These are phyloP conservation scores for Thielaviopsis ethacetica DNA, from an alignment of 2,329 filamentous ascomycete genomes.

Conservation along the genomic window DNA sequence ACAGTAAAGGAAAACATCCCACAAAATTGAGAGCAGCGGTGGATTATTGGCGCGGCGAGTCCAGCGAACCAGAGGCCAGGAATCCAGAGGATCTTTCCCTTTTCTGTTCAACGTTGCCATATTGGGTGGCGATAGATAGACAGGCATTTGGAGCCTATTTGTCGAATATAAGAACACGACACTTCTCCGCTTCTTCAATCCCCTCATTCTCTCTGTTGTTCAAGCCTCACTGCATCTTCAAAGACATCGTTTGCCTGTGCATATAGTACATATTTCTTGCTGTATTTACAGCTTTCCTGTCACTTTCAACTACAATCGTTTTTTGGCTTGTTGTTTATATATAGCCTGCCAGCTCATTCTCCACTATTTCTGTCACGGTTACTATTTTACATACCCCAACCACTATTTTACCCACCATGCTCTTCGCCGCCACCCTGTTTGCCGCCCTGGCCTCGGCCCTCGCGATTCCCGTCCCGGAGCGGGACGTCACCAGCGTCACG, in stretches of 20 bases:
- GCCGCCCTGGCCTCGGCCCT: constrained; percentile 2
- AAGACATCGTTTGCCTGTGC: not conserved
- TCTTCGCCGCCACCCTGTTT: constrained; percentile 1
- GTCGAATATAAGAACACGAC: not conserved
- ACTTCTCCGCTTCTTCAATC: not conserved
- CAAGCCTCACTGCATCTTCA: not conserved
- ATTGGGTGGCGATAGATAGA: too few species aligned
- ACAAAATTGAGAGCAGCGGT: not conserved
- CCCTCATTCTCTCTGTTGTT: not conserved
- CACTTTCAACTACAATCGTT: not conserved
- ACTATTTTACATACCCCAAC: not conserved
- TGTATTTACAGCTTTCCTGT: not conserved
- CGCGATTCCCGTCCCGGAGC: constrained; percentile 14
- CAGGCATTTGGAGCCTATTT: too few species aligned
- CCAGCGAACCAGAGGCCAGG: too few species aligned
- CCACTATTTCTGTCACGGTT: not conserved
- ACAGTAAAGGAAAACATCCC: not conserved
- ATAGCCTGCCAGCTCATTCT: not conserved
- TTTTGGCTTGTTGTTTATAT: not conserved
- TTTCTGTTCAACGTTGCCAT: too few species aligned
- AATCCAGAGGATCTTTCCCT: too few species aligned
- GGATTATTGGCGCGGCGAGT: not conserved
- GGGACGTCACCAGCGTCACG: constrained; percentile 9
- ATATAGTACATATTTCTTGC: not conserved
- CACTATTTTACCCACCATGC: not conserved